Conservation (phyloP, 1,139 yeast genomes). For the Trichomonascaceae sp. region DNA sequence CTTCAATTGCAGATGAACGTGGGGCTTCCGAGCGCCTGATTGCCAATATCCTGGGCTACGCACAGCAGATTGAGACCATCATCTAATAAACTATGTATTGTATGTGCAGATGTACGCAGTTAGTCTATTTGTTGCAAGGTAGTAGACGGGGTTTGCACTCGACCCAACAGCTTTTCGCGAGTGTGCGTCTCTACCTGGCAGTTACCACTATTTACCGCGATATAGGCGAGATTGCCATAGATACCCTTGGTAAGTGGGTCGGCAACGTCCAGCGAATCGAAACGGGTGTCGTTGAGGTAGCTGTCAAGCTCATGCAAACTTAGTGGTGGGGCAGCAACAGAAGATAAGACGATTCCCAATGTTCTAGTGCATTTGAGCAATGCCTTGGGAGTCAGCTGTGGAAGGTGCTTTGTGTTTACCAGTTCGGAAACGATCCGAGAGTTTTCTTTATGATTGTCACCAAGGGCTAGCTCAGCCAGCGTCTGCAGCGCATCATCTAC, state of each 20-base stretch:
- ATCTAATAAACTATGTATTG: conserved; percentile 29
- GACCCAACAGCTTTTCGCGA: background rate
- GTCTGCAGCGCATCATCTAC: background rate
- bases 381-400: background rate
- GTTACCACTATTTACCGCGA: conserved; percentile 1
- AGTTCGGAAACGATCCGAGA: background rate
- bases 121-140: background rate
- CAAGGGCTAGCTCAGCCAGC: background rate
- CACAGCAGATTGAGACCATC: conserved; percentile 79
- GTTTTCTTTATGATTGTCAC: background rate
- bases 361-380: background rate
- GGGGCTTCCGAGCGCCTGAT: conserved; percentile 32
- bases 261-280: background rate
- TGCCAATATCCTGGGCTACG: conserved; percentile 59
- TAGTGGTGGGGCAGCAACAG: too few species aligned
- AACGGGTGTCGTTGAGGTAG: background rate
- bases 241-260: background rate
- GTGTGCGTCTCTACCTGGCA: background rate
- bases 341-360: background rate
- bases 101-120: background rate
- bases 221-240: conserved; percentile 3
- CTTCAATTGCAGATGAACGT: conserved; percentile 11
- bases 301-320: background rate
- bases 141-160: background rate
- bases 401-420: background rate